phyloP scores from a whole-genome alignment of 768 basidiomycete genomes.

The Tephrocybe sp. region DNA sequence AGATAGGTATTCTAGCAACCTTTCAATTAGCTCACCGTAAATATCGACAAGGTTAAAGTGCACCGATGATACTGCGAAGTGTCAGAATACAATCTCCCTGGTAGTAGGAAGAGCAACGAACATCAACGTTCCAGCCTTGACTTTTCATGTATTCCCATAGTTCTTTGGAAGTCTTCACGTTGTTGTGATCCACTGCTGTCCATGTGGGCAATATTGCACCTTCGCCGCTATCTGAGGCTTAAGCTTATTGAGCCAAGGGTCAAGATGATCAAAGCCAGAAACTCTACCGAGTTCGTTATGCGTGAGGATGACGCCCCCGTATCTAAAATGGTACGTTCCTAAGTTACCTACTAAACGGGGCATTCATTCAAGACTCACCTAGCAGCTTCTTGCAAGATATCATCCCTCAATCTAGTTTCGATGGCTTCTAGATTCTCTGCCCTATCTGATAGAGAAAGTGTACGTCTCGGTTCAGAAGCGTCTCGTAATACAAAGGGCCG shows the following conservation, averaged over 20 bases:
- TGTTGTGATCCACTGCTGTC: constrained; percentile 76
- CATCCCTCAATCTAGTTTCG: constrained; percentile 83
- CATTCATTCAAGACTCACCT: constrained; percentile 41
- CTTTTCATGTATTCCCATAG: constrained; percentile 78
- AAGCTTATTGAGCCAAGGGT: background rate
- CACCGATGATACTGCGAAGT: constrained; percentile 73
- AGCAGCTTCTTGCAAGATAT: constrained; percentile 83
- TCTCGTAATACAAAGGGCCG: constrained; percentile 93
- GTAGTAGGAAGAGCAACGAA: constrained; percentile 31
- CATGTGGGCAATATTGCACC: constrained; percentile 90
- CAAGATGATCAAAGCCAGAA: background rate
- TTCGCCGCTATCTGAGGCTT: constrained; percentile 63
- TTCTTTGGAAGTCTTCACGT: constrained; percentile 84
- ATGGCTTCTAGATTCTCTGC: constrained; percentile 95
- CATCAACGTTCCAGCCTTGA: constrained; percentile 93
- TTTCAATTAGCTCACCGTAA: background rate
- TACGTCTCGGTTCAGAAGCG: constrained; percentile 77
- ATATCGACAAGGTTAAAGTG: background rate
- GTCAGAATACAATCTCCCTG: constrained; percentile 6
- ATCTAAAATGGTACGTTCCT: constrained; percentile 48
- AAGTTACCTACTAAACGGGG: background rate
- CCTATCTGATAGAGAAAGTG: constrained; percentile 83
- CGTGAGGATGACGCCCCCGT: constrained; percentile 87
- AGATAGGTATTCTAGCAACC: constrained; percentile 80
- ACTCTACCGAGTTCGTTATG: constrained; percentile 81